phyloP scores from a whole-genome alignment of 306 rosid genomes.

The Cercis canadensis region DNA sequence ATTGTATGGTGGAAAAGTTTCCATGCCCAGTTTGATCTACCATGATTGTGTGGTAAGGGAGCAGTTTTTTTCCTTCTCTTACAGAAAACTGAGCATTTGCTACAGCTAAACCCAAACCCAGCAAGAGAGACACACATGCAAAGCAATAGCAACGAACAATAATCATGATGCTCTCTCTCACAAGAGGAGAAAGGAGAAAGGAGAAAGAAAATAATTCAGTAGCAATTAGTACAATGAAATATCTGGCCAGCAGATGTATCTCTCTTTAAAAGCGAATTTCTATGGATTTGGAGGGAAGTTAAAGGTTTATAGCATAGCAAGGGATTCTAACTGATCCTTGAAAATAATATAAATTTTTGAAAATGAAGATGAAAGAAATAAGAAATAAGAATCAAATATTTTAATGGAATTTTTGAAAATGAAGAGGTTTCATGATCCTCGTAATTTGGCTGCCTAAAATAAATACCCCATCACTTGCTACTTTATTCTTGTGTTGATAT shows the following conservation, averaged over 20 bases:
- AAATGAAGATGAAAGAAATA: too few species aligned
- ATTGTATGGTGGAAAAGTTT: constrained; percentile 63
- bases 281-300: too few species aligned
- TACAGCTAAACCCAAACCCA: constrained; percentile 29
- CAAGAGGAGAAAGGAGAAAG: neutral
- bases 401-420: too few species aligned
- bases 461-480: too few species aligned
- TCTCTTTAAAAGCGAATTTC: too few species aligned
- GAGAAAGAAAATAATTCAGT: constrained; percentile 5
- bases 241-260: too few species aligned
- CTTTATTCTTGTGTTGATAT: constrained; percentile 23
- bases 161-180: constrained; percentile 20
- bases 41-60: constrained; percentile 39
- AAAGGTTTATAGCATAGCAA: too few species aligned
- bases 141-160: constrained; percentile 15
- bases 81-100: constrained; percentile 41
- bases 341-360: too few species aligned
- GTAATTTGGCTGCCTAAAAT: too few species aligned
- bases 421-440: too few species aligned
- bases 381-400: too few species aligned
- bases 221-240: neutral
- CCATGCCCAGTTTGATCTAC: constrained; percentile 62
- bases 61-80: constrained; percentile 6
- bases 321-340: too few species aligned
- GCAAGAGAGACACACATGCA: constrained; percentile 30